Evolutionary conservation across 1,139 yeast genomes (phyloP).

Genomic region (Magnusiomyces paraingens): DNA sequence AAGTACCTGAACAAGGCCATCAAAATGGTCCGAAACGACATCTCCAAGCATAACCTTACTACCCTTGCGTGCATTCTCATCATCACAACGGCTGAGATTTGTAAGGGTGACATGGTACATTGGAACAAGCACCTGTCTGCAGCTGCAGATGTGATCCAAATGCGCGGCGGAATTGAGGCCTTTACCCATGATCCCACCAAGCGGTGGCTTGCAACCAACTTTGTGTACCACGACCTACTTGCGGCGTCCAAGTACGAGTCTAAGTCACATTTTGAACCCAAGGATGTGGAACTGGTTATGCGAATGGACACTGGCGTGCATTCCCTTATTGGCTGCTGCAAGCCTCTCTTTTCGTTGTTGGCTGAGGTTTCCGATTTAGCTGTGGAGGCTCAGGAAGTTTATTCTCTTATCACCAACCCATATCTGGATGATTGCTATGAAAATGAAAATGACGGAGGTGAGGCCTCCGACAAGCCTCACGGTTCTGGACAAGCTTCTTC

Average conservation of each 20-base stretch:
- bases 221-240: slow-evolving; percentile 73
- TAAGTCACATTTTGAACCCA: slow-evolving; percentile 31
- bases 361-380: slow-evolving; percentile 66
- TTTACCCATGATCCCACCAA: slow-evolving; percentile 51
- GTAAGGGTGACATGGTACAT: slow-evolving; percentile 65
- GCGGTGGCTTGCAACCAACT: slow-evolving; percentile 73
- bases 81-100: slow-evolving; percentile 65
- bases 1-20: slow-evolving; percentile 31
- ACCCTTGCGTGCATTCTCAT: slow-evolving; percentile 62
- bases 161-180: slow-evolving; percentile 50
- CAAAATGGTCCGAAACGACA: slow-evolving; percentile 21
- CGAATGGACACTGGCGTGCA: slow-evolving; percentile 41
- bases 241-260: slow-evolving; percentile 45
- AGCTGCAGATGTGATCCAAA: slow-evolving; percentile 52
- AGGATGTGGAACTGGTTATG: slow-evolving; percentile 46
- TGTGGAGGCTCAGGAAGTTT: slow-evolving; percentile 35
- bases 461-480: neutral
- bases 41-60: slow-evolving; percentile 26
- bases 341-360: slow-evolving; percentile 55
- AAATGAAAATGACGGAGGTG: neutral
- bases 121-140: slow-evolving; percentile 59
- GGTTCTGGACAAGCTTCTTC: neutral
- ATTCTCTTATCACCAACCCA: neutral
- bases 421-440: neutral
- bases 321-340: slow-evolving; percentile 68